phyloP scores from a whole-genome alignment of 805 yeast species.

The Saccharomyces eubayanus region DNA sequence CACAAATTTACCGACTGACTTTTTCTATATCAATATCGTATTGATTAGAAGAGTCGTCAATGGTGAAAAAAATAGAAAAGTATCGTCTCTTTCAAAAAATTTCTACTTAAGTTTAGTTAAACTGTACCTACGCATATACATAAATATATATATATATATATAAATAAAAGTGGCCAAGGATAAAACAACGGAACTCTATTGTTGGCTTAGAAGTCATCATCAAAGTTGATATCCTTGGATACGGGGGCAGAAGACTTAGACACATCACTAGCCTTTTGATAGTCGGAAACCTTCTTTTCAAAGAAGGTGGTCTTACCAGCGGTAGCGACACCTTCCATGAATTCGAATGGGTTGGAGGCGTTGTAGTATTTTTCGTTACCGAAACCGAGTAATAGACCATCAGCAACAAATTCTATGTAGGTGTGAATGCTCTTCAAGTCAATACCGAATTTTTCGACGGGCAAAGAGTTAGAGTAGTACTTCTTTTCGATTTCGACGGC shows the following conservation, averaged over 20 bases:
- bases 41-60: not conserved
- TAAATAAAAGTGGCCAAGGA: not conserved
- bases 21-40: too few relatives aligned
- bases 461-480: conserved; percentile 85
- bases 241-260: conserved; percentile 50
- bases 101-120: not conserved
- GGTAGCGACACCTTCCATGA: conserved; percentile 94
- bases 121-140: not conserved
- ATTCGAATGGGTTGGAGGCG: conserved; percentile 88
- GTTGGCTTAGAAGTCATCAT: conserved; percentile 72
- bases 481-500: conserved; percentile 91
- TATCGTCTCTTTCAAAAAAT: not conserved
- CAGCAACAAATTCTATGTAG: conserved; percentile 94
- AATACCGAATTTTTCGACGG: conserved; percentile 87
- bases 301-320: conserved; percentile 98
- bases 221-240: conserved; percentile 59
- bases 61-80: not conserved
- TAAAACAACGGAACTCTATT: not conserved
- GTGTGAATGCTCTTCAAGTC: conserved; percentile 85
- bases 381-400: conserved; percentile 77
- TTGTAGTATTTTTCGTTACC: conserved; percentile 86
- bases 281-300: conserved; percentile 95
- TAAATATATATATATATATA: not conserved
- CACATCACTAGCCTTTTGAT: conserved; percentile 98
- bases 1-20: not conserved